phyloP scores from a whole-genome alignment of 331 rosid genomes.

The Malus hybrid region DNA sequence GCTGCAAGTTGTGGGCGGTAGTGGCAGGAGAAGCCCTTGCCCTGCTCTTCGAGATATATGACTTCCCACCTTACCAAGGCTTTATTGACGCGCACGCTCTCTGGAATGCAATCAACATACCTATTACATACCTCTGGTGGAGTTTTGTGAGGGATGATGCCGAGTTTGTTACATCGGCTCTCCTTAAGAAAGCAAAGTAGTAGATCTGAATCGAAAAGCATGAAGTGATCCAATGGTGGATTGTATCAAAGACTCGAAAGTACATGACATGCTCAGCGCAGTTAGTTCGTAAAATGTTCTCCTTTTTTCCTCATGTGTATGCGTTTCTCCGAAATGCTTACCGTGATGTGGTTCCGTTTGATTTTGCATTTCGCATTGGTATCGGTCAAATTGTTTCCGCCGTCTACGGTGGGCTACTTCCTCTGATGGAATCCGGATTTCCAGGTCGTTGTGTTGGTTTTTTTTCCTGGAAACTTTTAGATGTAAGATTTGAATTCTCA shows the following conservation, averaged over 20 bases:
- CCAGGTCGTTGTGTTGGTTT: constrained; percentile 12
- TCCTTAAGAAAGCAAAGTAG: constrained; percentile 64
- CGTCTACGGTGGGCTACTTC: constrained; percentile 3
- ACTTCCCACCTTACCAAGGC: constrained; percentile 88
- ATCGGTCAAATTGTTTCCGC: constrained; percentile 33
- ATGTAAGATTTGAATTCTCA: constrained; percentile 1
- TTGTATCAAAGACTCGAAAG: constrained; percentile 11
- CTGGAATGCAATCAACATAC: constrained; percentile 63
- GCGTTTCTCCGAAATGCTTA: constrained; percentile 42
- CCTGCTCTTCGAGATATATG: constrained; percentile 57
- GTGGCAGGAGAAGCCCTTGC: constrained; percentile 57
- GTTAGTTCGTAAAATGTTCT: constrained; percentile 23
- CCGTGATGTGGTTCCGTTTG: constrained; percentile 36
- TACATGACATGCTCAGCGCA: constrained; percentile 25
- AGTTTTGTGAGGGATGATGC: constrained; percentile 88
- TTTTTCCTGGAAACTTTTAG: constrained; percentile 1
- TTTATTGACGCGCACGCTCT: constrained; percentile 79
- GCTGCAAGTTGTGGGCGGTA: constrained; percentile 64
- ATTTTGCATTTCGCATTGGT: constrained; percentile 24
- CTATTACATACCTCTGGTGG: constrained; percentile 91
- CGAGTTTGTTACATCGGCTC: constrained; percentile 54
- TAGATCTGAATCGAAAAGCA: constrained; percentile 1
- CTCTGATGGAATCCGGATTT: constrained; percentile 23
- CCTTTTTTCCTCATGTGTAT: constrained; percentile 34
- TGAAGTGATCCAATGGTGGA: constrained; percentile 28